Base-by-base conservation (phyloP, 805 yeast species). In the Schizosaccharomyces cryophilus region DNA sequence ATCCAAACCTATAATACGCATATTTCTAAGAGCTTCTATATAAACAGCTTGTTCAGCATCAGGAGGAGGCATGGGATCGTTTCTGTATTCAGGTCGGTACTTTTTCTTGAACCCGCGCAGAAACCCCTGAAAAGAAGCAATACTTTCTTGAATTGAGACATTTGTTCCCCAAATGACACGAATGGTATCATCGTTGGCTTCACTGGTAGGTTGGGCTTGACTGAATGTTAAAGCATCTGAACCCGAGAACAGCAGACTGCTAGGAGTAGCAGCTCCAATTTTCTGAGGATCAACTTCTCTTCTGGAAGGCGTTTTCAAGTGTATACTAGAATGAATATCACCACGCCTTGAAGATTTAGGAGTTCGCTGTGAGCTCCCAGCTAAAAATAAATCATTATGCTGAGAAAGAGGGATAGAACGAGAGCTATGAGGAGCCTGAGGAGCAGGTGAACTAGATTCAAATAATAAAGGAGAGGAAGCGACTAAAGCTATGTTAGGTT, bases 111-210 rank as follows among this genome's bases (percentile, higher is more conserved):
- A 93, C 30, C 84, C 80, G 83, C 85, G 82, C 66, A 93, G 73
- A 66, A 93, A 93, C 64, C 82, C 82, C 65, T 94, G 77, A 73
- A 93, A 90, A 60, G 79, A 77, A 65, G 81, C 84, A 47, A 85
- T 78, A 66, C 93, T 83, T 68, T 93, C 96, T 68, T 82, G 86
- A 68, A 93, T 89, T 59, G 94, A 84, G 31, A 93, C 95, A 69
- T 90, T 88, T 0, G 98, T 93, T 72, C 98, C 98, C 98, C 98
- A 93, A 68, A 93, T 90, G 61, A 93, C 95, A 56, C 60, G 60
- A 29, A 51, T 35, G 4, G 64, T 60, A 5, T 65, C 65, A 30
- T 64, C 63, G 29, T 61, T 30, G 1, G 62, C 64, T 17, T 42
- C 26, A 31, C 63, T 35, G 24, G 62, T 29, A 4, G 62, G 55